Evolutionary conservation across 2,329 filamentous ascomycete species (phyloP).

Genomic region (Aspergillus novoparasiticus): DNA sequence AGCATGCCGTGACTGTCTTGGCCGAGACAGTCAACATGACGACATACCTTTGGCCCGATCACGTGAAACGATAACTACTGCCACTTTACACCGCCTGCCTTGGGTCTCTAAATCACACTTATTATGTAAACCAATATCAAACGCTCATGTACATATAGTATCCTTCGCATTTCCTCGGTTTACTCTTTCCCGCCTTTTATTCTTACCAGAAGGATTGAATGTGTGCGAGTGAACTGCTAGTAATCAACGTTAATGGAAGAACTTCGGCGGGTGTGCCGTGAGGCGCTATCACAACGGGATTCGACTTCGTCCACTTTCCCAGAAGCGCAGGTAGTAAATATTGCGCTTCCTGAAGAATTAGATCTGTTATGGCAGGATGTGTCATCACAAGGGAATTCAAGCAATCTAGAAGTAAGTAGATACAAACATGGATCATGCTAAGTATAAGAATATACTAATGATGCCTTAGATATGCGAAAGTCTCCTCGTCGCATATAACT

Average conservation of each 20-base stretch:
- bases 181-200: neutral
- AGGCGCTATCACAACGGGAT: conserved; percentile 21
- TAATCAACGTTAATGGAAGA: conserved; percentile 26
- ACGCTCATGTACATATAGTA: neutral
- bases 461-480: conserved; percentile 33
- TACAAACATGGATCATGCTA: neutral
- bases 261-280: conserved; percentile 30
- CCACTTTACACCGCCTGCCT: neutral
- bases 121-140: neutral
- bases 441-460: neutral
- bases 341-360: conserved; percentile 21
- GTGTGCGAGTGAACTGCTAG: neutral
- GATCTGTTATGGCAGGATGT: conserved; percentile 35
- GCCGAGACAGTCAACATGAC: too few relatives aligned
- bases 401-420: conserved; percentile 27
- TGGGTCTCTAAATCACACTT: neutral
- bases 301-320: conserved; percentile 11
- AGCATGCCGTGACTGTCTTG: too few relatives aligned
- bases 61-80: neutral
- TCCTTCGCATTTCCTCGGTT: neutral
- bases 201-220: neutral
- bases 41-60: too few relatives aligned
- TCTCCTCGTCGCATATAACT: conserved; percentile 31
- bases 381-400: conserved; percentile 22
- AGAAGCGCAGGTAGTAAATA: conserved; percentile 9